Percentiles rank a stretch among this genome's conserved stretches.
These are phyloP conservation scores for Penicillium sp. DNA, from an alignment of 2,329 filamentous ascomycete genomes.

Conservation along the genomic window DNA sequence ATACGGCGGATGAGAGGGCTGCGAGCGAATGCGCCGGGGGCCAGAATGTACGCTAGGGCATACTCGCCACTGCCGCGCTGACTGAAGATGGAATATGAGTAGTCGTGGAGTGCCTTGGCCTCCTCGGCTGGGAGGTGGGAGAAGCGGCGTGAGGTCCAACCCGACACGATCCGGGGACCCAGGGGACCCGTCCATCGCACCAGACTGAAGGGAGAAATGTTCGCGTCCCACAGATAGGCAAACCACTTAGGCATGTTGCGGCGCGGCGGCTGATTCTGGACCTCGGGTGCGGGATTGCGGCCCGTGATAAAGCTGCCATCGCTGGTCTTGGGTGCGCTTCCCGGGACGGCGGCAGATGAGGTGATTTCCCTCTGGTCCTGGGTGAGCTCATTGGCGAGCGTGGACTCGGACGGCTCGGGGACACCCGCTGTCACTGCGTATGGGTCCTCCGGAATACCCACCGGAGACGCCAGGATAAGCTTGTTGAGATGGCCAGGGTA, in stretches of 20 bases:
- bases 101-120: slow-evolving; percentile 80
- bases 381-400: slow-evolving; percentile 70
- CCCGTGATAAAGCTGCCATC: slow-evolving; percentile 55
- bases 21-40: slow-evolving; percentile 86
- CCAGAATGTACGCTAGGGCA: slow-evolving; percentile 84
- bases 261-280: slow-evolving; percentile 49
- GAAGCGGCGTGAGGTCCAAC: slow-evolving; percentile 91
- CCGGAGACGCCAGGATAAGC: slow-evolving; percentile 88
- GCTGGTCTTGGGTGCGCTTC: slow-evolving; percentile 33
- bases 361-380: slow-evolving; percentile 60
- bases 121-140: slow-evolving; percentile 78
- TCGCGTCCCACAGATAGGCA: slow-evolving; percentile 92
- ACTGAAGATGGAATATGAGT: slow-evolving; percentile 89
- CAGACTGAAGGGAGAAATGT: slow-evolving; percentile 89
- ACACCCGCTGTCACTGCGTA: slow-evolving; percentile 77
- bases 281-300: slow-evolving; percentile 30
- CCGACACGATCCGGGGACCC: slow-evolving; percentile 85
- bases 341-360: slow-evolving; percentile 20
- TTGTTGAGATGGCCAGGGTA: slow-evolving; percentile 95
- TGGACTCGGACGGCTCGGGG: slow-evolving; percentile 70
- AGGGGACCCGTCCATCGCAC: slow-evolving; percentile 84
- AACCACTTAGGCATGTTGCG: slow-evolving; percentile 77
- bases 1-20: slow-evolving; percentile 83
- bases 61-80: slow-evolving; percentile 92
- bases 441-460: slow-evolving; percentile 90